Base-by-base conservation (phyloP, 768 basidiomycete species). In the Candolleomyces aberdarensis region DNA sequence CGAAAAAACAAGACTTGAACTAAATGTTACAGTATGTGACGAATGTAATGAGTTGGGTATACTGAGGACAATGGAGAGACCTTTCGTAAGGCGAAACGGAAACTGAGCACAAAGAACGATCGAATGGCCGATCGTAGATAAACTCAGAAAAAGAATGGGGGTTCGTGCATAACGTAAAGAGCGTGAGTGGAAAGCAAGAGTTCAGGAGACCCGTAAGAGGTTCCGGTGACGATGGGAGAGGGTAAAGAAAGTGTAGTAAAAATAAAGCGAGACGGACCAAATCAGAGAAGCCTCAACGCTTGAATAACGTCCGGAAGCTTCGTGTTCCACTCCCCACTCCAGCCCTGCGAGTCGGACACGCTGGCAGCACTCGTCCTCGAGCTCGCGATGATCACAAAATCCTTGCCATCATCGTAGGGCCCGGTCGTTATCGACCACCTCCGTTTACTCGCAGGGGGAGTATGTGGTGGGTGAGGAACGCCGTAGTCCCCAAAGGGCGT, bases 311-410 rank as follows among this genome's bases (percentile, higher is more conserved):
- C 52, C 5, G 36, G 17, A 29, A 60, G 11, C 10, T 26, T 29
- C n/a, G 10, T 53, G 26, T 60, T 60, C 59, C 59, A 60, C 43
- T 60, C 40, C 17, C 59, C 59, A n/a, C 39, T 54, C 59, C 59
- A 60, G 17, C 17, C 39, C 1, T 29, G 13, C 41, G 47, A 40
- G 11, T 19, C 19, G 10, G 51, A 22, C 29, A 44, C 51, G 19
- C 19, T 46, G 7, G 17, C 3, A 46, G 17, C 14, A 17, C 44
- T 46, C 17, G 19, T 20, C 44, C 44, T 46, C 44, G 44, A 46
- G 44, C 44, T 46, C 44, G 44, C 44, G 44, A 46, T 46, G 19
- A 46, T 17, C 7, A 46, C 17, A 46, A 46, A 3, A 36, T 36
- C 36, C 36, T 36, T 36, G 44, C 19, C 19, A 46, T 46, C 44